Conservation (phyloP, 2,329 filamentous ascomycete species). For the Metarhizium sp. region DNA sequence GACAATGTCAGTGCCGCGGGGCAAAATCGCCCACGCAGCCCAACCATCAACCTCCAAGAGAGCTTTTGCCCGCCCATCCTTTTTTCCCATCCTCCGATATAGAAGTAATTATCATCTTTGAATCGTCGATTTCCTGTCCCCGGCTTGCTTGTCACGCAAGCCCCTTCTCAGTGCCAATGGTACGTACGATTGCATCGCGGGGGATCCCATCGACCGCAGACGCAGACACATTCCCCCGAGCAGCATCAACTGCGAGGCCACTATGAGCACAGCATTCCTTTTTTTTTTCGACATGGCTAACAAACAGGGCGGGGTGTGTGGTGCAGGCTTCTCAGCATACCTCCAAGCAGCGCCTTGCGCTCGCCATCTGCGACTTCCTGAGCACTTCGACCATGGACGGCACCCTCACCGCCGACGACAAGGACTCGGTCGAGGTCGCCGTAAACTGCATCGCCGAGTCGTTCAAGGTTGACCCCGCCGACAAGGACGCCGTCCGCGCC, state of each 20-base stretch:
- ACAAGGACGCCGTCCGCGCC: constrained; percentile 61
- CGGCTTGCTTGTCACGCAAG: neutral
- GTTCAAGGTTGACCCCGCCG: constrained; percentile 85
- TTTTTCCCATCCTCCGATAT: neutral
- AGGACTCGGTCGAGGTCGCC: constrained; percentile 89
- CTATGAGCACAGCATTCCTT: too few species aligned
- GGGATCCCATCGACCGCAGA: neutral
- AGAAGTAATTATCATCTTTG: neutral
- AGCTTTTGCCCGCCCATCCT: neutral
- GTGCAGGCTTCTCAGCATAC: constrained; percentile 29
- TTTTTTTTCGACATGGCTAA: neutral
- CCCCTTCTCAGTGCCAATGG: neutral
- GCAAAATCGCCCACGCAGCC: neutral
- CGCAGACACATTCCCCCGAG: too few species aligned
- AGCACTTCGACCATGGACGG: constrained; percentile 76
- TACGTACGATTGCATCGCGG: neutral
- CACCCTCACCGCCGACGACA: constrained; percentile 77
- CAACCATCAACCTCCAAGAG: neutral
- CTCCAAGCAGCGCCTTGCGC: constrained; percentile 76
- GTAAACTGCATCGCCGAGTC: constrained; percentile 89
- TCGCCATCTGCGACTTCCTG: constrained; percentile 96
- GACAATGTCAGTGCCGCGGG: neutral
- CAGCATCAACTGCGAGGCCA: too few species aligned
- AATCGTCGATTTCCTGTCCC: neutral
- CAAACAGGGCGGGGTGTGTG: neutral